These are phyloP conservation scores for Crotalaria pallida DNA, from an alignment of 306 rosid species.

Conservation along the genomic window DNA sequence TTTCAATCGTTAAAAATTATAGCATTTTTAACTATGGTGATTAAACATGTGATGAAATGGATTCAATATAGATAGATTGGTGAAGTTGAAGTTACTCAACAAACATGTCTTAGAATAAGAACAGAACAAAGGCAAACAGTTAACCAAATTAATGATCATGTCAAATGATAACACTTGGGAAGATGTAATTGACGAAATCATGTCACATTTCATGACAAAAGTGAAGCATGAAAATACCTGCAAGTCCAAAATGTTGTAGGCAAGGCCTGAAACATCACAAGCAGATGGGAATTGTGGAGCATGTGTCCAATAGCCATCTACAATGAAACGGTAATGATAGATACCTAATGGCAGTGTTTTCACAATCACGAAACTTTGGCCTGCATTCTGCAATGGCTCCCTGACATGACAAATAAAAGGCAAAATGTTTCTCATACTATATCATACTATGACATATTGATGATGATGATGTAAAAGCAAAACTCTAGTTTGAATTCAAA, in stretches of 20 bases:
- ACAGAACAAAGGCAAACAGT: background rate
- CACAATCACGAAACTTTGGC: constrained; percentile 29
- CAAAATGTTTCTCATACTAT: constrained; percentile 14
- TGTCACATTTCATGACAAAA: background rate
- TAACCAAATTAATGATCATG: background rate
- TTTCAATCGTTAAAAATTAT: background rate
- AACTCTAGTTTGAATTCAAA: background rate
- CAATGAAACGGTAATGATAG: constrained; percentile 70
- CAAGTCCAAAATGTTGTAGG: constrained; percentile 74
- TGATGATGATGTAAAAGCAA: background rate
- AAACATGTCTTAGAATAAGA: background rate
- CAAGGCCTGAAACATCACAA: constrained; percentile 41
- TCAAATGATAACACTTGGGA: background rate
- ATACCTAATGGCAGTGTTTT: constrained; percentile 61
- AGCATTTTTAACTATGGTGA: background rate
- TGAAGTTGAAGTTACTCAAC: background rate
- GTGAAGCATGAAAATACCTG: constrained; percentile 42
- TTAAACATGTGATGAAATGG: background rate
- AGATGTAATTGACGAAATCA: background rate
- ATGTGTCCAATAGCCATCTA: constrained; percentile 60
- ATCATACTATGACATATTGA: background rate
- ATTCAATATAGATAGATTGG: background rate
- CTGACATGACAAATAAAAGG: constrained; percentile 34
- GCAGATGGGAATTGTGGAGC: constrained; percentile 72
- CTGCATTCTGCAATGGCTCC: constrained; percentile 50